Evolutionary conservation across 2,329 filamentous ascomycete species (phyloP), one percentile per base, ranked within the genome.

Genomic region (Nemania serpens): DNA sequence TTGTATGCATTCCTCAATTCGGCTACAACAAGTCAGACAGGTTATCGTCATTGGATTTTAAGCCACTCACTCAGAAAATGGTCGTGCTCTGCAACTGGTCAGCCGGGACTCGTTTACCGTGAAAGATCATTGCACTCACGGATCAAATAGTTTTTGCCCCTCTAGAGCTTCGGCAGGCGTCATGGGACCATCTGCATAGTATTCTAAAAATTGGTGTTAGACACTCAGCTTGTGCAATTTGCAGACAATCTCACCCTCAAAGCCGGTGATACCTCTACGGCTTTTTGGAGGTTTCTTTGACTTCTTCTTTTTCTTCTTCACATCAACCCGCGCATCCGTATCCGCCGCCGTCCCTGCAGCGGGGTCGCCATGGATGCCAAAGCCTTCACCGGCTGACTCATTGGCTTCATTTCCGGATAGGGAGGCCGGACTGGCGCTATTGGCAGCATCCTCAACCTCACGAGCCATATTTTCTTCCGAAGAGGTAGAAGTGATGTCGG

Each of bases 1-100:
- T 66, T 93, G 88, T 56, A 98, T 90, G 48, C 91, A 95, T 25
- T 88, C 84, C 71, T 97, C 89, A 42, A 98, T 91, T 48, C 95
- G 91, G 58, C 89, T 90, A 61, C 42, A 25, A 37, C 60, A 17
- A 20, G 61, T 66, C 57, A 66, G 62, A 49, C 15, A 2, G 29
- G 36, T 29, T 20, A 25, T 22, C 13, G 2, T 33, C 2, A 25
- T 39, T 49, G 65, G 36, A 46, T 25, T 47, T 54, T 25, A 6
- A 36, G 48, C 22, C 10, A 66, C 78, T 75, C 79, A 89, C 88
- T 86, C 81, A 37, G 80, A 72, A 65, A 90, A 88, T 1, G 83
- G 75, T 9, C 82, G 74, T 3, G 77, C 71, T 9, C 84, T 87
- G 61, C 41, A 18, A 47, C 10, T n/a, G 11, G 45, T 59, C 2